A percentile compares a stretch with the other conserved stretches of the same genome.
Conservation (phyloP, 805 yeast species). For the Candida piceae region DNA sequence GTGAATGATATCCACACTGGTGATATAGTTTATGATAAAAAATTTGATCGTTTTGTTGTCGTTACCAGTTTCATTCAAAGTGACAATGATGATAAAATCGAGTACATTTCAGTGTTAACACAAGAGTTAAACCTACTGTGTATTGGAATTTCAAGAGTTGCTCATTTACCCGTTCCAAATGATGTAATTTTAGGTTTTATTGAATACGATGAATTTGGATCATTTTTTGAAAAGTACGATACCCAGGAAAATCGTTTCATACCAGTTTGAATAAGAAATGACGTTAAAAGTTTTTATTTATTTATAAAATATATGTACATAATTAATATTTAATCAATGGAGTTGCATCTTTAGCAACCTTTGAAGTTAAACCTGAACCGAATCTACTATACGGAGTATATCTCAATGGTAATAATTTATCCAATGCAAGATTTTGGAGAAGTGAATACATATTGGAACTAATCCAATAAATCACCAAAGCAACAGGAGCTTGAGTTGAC, state of each 20-base stretch:
- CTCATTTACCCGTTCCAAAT: neutral
- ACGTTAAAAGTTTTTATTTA: too few species aligned
- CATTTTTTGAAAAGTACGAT: conserved; percentile 5
- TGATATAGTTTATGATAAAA: neutral
- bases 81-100: neutral
- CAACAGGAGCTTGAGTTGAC: conserved; percentile 80
- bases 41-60: neutral
- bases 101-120: neutral
- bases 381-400: conserved; percentile 39
- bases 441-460: conserved; percentile 77
- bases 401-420: conserved; percentile 55
- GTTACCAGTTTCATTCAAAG: neutral
- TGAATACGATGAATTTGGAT: conserved; percentile 13
- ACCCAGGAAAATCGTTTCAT: neutral
- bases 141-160: neutral
- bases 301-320: too few species aligned
- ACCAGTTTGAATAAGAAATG: too few species aligned
- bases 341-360: conserved; percentile 8
- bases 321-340: conserved; percentile 13
- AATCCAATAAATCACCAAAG: conserved; percentile 84
- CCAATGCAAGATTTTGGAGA: conserved; percentile 68
- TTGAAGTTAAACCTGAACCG: conserved; percentile 4
- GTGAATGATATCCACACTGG: neutral
- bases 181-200: conserved; percentile 6
- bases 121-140: neutral